phyloP scores from a whole-genome alignment of 2,329 filamentous ascomycete genomes.

The Trichoderma harzianum region DNA sequence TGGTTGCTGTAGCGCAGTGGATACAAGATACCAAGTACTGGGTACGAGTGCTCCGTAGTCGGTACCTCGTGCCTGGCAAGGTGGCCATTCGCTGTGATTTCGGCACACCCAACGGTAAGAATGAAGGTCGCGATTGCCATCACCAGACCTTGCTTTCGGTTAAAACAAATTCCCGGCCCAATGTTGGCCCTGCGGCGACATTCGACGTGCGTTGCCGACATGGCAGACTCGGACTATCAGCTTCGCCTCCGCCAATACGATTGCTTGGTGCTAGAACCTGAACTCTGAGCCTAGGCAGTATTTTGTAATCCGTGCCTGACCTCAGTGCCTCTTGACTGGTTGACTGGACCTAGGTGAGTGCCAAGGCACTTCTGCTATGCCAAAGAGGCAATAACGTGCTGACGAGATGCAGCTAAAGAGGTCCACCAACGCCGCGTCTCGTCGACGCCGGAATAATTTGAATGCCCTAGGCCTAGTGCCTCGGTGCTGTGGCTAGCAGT shows the following conservation, averaged over 20 bases:
- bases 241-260: not conserved
- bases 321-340: not conserved
- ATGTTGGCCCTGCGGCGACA: conserved; percentile 6
- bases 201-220: conserved; percentile 3
- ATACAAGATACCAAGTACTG: not conserved
- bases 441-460: not conserved
- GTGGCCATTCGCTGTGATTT: not conserved
- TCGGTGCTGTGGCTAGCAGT: not conserved
- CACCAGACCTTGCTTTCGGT: conserved; percentile 9
- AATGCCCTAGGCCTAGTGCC: not conserved
- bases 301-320: conserved; percentile 1
- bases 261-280: not conserved
- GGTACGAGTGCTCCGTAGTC: not conserved
- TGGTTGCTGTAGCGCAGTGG: not conserved
- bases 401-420: conserved; percentile 11
- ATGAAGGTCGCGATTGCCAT: not conserved
- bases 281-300: not conserved
- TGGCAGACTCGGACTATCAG: not conserved
- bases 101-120: conserved; percentile 5
- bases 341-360: not conserved
- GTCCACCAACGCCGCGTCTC: not conserved
- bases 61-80: not conserved
- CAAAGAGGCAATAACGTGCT: conserved; percentile 9
- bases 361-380: conserved; percentile 7
- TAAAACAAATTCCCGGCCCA: conserved; percentile 15